Conservation (phyloP, 306 rosid species). For the Betula pendula region DNA sequence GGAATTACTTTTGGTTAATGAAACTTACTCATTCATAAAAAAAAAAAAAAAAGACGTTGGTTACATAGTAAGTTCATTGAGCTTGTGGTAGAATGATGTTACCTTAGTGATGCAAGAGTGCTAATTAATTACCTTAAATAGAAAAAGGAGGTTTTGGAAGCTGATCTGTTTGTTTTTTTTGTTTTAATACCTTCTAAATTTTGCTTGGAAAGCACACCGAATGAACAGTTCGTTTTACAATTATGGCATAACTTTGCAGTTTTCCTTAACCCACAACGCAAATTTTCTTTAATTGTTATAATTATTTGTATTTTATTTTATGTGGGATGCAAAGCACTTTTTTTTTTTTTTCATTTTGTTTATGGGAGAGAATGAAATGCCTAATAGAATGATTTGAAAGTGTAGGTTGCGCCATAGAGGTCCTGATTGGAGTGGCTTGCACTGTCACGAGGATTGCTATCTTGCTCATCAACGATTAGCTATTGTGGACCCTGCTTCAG, state of each 20-base stretch:
- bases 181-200: too few relatives aligned
- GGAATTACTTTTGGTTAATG: too few relatives aligned
- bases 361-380: neutral
- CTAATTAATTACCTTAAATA: too few relatives aligned
- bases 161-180: too few relatives aligned
- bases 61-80: too few relatives aligned
- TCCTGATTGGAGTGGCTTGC: conserved; percentile 99
- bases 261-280: neutral
- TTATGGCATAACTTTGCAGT: neutral
- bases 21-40: too few relatives aligned
- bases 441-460: conserved; percentile 69
- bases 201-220: too few relatives aligned
- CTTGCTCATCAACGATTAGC: conserved; percentile 96
- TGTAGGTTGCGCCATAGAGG: conserved; percentile 85
- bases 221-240: neutral
- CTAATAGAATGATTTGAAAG: conserved; percentile 10
- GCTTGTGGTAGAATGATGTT: too few relatives aligned
- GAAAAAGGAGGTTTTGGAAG: too few relatives aligned
- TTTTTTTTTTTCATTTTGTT: neutral
- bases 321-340: neutral
- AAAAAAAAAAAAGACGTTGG: too few relatives aligned
- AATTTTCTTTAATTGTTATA: neutral
- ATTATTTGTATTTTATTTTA: neutral
- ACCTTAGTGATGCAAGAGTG: too few relatives aligned
- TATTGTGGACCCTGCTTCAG: conserved; percentile 87